Percentiles rank a stretch among this genome's conserved stretches.
Conservation (phyloP, 225 moss, liverwort and hornwort species). For the Antitrichia curtipendula region DNA sequence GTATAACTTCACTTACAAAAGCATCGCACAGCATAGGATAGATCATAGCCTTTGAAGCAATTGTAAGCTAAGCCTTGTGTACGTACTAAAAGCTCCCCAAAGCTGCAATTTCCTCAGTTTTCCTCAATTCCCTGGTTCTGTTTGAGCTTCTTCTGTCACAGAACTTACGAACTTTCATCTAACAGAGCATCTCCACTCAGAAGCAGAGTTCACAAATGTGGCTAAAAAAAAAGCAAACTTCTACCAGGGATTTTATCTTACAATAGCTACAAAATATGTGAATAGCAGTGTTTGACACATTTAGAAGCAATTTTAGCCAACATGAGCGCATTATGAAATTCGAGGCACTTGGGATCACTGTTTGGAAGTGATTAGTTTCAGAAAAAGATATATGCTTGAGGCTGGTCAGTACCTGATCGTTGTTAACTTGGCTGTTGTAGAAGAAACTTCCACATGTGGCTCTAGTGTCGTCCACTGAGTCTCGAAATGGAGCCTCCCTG, state of each 20-base stretch:
- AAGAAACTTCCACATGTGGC: slow-evolving; percentile 9
- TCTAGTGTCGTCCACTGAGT: too few species aligned
- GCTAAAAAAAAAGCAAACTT: neutral
- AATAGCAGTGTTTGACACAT: neutral
- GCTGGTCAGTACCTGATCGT: neutral
- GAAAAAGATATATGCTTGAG: neutral
- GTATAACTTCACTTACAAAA: neutral
- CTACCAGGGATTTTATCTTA: neutral
- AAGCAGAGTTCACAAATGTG: neutral
- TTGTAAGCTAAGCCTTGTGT: neutral
- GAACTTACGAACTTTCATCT: neutral
- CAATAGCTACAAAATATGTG: neutral
- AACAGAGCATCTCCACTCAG: neutral
- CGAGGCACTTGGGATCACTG: neutral
- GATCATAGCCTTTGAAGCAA: too few species aligned
- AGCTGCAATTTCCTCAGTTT: neutral
- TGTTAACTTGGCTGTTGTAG: slow-evolving; percentile 26
- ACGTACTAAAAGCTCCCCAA: neutral
- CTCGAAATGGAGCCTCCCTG: neutral
- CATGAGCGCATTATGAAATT: neutral
- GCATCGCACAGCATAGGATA: too few species aligned
- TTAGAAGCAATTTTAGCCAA: neutral
- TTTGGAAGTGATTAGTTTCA: neutral
- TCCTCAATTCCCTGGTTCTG: neutral
- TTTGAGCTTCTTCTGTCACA: neutral